Conservation (phyloP, 495 filamentous ascomycete species). For the Chaetomium fimeti region DNA sequence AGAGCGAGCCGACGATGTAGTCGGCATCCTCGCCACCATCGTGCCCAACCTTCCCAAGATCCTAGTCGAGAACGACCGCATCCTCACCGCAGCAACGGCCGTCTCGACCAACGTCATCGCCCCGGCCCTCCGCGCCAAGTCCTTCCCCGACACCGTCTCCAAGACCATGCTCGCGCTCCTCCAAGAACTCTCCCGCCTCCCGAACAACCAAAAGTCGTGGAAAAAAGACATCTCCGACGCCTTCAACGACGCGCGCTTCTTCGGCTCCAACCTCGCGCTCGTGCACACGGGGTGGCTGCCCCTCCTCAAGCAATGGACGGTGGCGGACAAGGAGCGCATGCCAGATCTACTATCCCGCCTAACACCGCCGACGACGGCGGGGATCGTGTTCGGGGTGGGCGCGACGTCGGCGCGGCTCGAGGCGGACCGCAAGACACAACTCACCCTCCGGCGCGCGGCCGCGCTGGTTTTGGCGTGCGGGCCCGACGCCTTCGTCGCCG, state of each 20-base stretch:
- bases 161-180: constrained; percentile 67
- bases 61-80: constrained; percentile 79
- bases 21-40: constrained; percentile 73
- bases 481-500: constrained; percentile 73
- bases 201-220: constrained; percentile 83
- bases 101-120: constrained; percentile 83
- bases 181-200: constrained; percentile 70
- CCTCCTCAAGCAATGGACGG: constrained; percentile 75
- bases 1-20: constrained; percentile 67
- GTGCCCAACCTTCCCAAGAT: constrained; percentile 83
- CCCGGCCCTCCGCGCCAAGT: constrained; percentile 78
- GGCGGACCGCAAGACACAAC: constrained; percentile 88
- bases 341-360: constrained; percentile 75
- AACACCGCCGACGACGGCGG: constrained; percentile 84
- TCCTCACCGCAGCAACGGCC: constrained; percentile 68
- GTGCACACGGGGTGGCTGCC: constrained; percentile 76
- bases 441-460: constrained; percentile 82
- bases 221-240: constrained; percentile 89
- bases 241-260: constrained; percentile 86
- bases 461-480: constrained; percentile 70
- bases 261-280: constrained; percentile 61
- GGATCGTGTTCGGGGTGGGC: constrained; percentile 96
- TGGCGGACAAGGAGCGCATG: constrained; percentile 85
- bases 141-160: constrained; percentile 84
- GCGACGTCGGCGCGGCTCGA: constrained; percentile 91